These are phyloP conservation scores for Schwanniomyces polymorphus DNA, from an alignment of 805 yeast species.

Conservation along the genomic window DNA sequence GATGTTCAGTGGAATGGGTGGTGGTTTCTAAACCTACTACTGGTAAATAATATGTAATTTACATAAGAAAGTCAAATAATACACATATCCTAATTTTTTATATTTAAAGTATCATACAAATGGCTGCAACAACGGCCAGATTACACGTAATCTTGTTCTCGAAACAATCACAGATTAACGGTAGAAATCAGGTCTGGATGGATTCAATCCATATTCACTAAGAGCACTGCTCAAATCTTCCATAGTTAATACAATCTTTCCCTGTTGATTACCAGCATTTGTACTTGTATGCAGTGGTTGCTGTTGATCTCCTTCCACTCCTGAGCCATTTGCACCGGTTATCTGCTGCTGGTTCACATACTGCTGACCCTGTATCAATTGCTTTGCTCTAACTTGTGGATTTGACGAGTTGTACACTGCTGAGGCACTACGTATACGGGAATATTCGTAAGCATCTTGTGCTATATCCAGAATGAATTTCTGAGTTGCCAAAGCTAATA, in stretches of 20 bases:
- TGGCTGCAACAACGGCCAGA: not conserved
- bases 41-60: not conserved
- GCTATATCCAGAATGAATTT: conserved; percentile 93
- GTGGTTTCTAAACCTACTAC: conserved; percentile 17
- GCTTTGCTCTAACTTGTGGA: conserved; percentile 84
- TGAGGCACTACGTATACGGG: conserved; percentile 84
- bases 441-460: conserved; percentile 93
- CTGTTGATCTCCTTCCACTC: conserved; percentile 40
- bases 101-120: not conserved
- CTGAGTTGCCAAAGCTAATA: conserved; percentile 93
- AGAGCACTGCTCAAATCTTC: conserved; percentile 92
- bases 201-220: conserved; percentile 88
- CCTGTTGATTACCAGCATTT: conserved; percentile 56
- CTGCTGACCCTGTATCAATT: conserved; percentile 67
- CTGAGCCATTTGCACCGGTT: conserved; percentile 30
- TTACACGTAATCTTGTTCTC: too few species aligned
- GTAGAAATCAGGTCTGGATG: conserved; percentile 91
- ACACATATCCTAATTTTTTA: not conserved
- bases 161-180: conserved; percentile 3
- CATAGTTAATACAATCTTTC: conserved; percentile 85
- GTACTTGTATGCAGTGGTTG: conserved; percentile 29
- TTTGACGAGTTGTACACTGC: conserved; percentile 84
- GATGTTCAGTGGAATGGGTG: conserved; percentile 74
- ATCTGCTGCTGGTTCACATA: conserved; percentile 39
- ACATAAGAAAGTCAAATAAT: not conserved